Conservation (phyloP, 305 asterid species). For the Fraxinus floribunda region DNA sequence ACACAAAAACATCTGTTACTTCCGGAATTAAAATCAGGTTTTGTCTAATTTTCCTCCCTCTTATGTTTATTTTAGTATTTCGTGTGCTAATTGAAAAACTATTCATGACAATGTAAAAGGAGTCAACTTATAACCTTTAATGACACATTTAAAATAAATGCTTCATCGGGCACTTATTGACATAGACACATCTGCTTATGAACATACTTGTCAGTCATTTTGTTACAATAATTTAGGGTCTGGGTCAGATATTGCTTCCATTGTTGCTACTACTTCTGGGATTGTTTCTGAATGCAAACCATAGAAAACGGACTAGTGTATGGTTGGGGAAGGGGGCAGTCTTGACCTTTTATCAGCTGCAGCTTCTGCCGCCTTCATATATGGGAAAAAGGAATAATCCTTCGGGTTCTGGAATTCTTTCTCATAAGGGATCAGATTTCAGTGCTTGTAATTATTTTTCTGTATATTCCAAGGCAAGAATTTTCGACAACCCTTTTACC, state of each 20-base stretch:
- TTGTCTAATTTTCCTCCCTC: slow-evolving; percentile 2
- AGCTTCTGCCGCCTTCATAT: background rate
- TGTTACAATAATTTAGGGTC: background rate
- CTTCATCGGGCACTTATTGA: background rate
- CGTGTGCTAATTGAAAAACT: background rate
- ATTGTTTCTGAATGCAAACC: background rate
- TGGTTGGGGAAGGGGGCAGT: background rate
- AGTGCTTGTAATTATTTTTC: background rate
- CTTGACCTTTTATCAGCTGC: background rate
- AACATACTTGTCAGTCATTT: background rate
- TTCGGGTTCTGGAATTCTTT: background rate
- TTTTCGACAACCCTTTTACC: background rate
- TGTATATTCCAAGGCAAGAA: background rate
- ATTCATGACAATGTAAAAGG: background rate
- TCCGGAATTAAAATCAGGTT: slow-evolving; percentile 76
- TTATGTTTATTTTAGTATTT: slow-evolving; percentile 1
- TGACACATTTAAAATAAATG: background rate
- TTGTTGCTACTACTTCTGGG: background rate
- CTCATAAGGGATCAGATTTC: background rate
- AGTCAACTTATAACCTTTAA: background rate
- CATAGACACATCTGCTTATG: background rate
- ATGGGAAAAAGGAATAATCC: background rate
- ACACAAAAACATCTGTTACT: slow-evolving; percentile 78
- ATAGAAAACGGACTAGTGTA: background rate
- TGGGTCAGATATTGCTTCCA: background rate